Evolutionary conservation across 169 alveolate species (phyloP).

Genomic region (Plasmodium inui): DNA sequence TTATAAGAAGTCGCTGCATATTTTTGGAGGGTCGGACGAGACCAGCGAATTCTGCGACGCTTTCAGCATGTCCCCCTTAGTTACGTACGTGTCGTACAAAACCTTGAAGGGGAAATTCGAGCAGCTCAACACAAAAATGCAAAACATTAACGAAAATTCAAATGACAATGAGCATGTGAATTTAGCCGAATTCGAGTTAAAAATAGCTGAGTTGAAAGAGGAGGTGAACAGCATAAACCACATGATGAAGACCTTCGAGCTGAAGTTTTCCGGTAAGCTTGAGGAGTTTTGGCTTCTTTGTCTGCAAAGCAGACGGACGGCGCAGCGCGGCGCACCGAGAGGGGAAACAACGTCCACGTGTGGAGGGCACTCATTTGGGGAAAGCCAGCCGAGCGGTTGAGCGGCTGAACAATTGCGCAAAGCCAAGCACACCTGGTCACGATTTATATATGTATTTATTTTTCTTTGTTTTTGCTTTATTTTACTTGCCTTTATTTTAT

Average conservation of each 20-base stretch:
- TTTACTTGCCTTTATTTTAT: too few relatives aligned
- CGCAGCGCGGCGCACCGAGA: neutral
- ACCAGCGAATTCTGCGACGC: constrained; percentile 42
- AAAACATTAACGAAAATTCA: neutral
- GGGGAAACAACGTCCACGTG: neutral
- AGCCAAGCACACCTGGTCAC: neutral
- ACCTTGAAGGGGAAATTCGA: constrained; percentile 40
- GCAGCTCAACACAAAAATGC: constrained; percentile 20
- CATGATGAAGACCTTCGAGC: constrained; percentile 68
- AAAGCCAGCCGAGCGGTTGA: neutral
- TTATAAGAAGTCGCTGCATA: constrained; percentile 62
- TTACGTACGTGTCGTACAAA: constrained; percentile 67
- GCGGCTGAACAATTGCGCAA: neutral
- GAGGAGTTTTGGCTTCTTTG: neutral
- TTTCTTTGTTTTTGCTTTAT: too few relatives aligned
- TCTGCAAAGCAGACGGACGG: too few relatives aligned
- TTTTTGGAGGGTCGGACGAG: constrained; percentile 70
- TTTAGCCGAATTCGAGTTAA: constrained; percentile 34
- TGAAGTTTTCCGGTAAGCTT: constrained; percentile 45
- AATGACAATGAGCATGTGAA: constrained; percentile 12
- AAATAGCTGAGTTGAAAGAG: constrained; percentile 58
- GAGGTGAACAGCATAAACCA: constrained; percentile 33
- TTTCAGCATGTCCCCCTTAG: constrained; percentile 70
- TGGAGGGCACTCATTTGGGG: neutral
- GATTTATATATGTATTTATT: neutral